Evolutionary conservation across 2,329 filamentous ascomycete species (phyloP).

Genomic region (Endoconidiophora polonica): DNA sequence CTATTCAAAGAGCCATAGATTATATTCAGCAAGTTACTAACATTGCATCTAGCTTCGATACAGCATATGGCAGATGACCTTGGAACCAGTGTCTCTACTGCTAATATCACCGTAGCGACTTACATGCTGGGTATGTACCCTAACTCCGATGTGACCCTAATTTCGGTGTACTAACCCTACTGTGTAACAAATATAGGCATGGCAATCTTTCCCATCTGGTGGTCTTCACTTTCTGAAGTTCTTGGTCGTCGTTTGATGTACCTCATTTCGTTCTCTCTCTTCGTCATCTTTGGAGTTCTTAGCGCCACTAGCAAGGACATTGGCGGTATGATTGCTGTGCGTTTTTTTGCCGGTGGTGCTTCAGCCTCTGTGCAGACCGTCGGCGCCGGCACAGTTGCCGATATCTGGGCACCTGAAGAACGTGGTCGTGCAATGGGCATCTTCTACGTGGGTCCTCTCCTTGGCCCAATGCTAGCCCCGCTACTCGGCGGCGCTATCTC

Average conservation of each 20-base stretch:
- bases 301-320: conserved; percentile 54
- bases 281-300: conserved; percentile 52
- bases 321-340: conserved; percentile 61
- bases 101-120: conserved; percentile 60
- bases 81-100: conserved; percentile 43
- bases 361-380: conserved; percentile 70
- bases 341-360: conserved; percentile 57
- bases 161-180: neutral
- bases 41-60: conserved; percentile 41
- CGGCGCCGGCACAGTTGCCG: conserved; percentile 67
- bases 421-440: conserved; percentile 65
- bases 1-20: no score
- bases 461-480: conserved; percentile 58
- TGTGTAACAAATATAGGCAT: conserved; percentile 29
- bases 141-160: no score
- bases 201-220: conserved; percentile 76
- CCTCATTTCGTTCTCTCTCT: conserved; percentile 55
- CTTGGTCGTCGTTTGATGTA: conserved; percentile 65
- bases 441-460: conserved; percentile 65
- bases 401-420: conserved; percentile 59
- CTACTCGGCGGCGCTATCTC: conserved; percentile 62
- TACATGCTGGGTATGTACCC: conserved; percentile 47
- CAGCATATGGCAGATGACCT: conserved; percentile 46
- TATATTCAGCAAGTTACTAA: neutral
- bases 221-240: conserved; percentile 64